Conservation (phyloP, 208 protist species). For the Wallacemonas sp. region DNA sequence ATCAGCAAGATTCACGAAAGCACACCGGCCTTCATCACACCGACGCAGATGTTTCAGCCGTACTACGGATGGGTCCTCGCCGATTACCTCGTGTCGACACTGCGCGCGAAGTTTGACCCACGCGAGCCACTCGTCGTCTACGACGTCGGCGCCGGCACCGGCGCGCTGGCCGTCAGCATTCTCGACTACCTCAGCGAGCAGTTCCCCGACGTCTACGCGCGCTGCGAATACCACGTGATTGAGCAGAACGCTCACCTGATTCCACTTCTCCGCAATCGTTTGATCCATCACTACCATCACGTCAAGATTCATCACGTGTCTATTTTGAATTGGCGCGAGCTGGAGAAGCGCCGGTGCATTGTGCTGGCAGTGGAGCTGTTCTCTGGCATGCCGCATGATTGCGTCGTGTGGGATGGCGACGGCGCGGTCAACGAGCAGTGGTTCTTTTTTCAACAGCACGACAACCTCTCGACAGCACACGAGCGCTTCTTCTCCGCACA, state of each 20-base stretch:
- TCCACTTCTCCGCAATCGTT: constrained; percentile 62
- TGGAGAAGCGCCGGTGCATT: constrained; percentile 74
- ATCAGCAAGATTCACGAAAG: constrained; percentile 72
- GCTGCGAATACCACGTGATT: constrained; percentile 85
- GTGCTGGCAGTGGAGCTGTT: constrained; percentile 84
- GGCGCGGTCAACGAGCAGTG: constrained; percentile 83
- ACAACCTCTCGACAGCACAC: constrained; percentile 74
- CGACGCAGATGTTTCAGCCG: constrained; percentile 86
- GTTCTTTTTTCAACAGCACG: constrained; percentile 77
- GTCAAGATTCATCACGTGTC: constrained; percentile 77
- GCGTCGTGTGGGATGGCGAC: constrained; percentile 72
- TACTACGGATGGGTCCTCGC: constrained; percentile 89
- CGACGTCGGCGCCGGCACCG: constrained; percentile 87
- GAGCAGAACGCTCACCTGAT: constrained; percentile 81
- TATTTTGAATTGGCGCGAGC: constrained; percentile 77
- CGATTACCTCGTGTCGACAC: constrained; percentile 83
- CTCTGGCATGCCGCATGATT: constrained; percentile 85
- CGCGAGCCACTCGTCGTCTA: constrained; percentile 88
- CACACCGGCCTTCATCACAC: constrained; percentile 74
- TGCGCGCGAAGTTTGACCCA: constrained; percentile 81
- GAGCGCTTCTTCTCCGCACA: constrained; percentile 66
- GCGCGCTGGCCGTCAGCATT: constrained; percentile 70
- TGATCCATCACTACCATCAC: constrained; percentile 85
- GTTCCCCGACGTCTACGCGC: constrained; percentile 74
- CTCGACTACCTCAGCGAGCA: constrained; percentile 87